Evolutionary conservation across 805 yeast species (phyloP), one percentile per base, ranked within the genome.

Genomic region (Yamadazyma scolyti): DNA sequence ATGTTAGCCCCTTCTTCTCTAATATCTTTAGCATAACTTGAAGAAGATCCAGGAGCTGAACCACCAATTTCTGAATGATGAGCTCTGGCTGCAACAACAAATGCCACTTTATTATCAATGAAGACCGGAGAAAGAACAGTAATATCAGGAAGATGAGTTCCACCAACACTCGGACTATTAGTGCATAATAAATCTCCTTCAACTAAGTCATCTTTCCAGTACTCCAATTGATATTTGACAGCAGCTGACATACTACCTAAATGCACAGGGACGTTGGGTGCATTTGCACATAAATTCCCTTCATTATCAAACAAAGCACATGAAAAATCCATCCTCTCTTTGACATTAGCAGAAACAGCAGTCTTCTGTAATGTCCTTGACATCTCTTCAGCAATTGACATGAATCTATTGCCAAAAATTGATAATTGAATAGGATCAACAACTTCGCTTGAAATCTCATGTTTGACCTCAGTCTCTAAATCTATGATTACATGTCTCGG

Each of bases 381-480:
- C 95, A 85, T 85, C 51, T 84, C 93, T 44, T 85, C 94, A 4
- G 96, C 95, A 54, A 86, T 84, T 40, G 86, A 87, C 90, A 85
- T 84, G 53, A 85, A 85, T 38, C 93, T 64, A 54, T 84, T 87
- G 21, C 86, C 81, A 56, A 85, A 85, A 22, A 85, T 82, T 0
- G 94, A 81, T 20, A 85, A 54, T 40, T 78, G 61, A 20, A 85
- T 75, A 1, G 93, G 93, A 44, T 85, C 89, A 23, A 80, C 45
- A 11, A 24, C 35, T 2, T 18, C 27, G 12, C 44, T 22, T 11
- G 43, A 34, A 10, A 46, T 14, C 4, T 25, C 28, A 11, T 30
- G 18, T 30, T 35, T 29, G 32, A 37, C 19, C 40, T 39, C 56
- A 14, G 40, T 41, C 8, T 36, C 43, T 9, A 58, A 39, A 16